Base-by-base conservation (phyloP, 2,329 filamentous ascomycete genomes). In the Amauroascus niger region DNA sequence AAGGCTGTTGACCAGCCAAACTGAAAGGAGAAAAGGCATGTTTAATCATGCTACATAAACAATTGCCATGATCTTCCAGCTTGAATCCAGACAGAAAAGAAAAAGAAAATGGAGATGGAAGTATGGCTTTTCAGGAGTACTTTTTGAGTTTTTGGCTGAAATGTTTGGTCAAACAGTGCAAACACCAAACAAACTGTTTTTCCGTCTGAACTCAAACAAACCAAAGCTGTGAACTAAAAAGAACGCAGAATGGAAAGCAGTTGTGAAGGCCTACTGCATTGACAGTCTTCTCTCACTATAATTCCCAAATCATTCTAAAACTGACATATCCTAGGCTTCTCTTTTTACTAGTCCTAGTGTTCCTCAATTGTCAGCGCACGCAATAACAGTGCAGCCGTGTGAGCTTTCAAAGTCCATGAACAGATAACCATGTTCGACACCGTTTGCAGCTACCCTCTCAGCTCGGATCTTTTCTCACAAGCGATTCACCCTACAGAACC, bases 391-490 rank as follows among this genome's bases (percentile, higher is more conserved):
- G 20, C 22, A 3, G 9, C 8, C 41, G 46, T 22, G 32, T 51
- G 22, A 26, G 39, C 41, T 24, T 16, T 20, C 13, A 13, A 35
- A 30, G 40, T 52, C 39, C 40, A 35, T 30, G 14, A 35, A 22
- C 28, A 8, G 33, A 13, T 6, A 52, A 28, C 39, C 35, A 94
- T 94, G 88, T 88, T 94, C 66, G 89, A 96, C 70, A 95, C 88
- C 60, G 79, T 95, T 60, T 96, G 91, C 76, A 88, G 87, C 24
- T 81, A 97, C 44, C 89, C 90, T 58, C 81, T 97, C 45, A 80
- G 81, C 55, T 80, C 87, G 54, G 93, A 97, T 65, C 77, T 98
- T 63, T 97, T 98, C 73, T 73, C 88, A 1, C 89, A 95, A 69
- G 86, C 85, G 11, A 75, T 95, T 18, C 93, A 98, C 67, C 90